Percentiles rank a stretch among this genome's conserved stretches.
Evolutionary conservation across 345 rosid species (phyloP).

Genomic region (Lumnitzera racemosa): DNA sequence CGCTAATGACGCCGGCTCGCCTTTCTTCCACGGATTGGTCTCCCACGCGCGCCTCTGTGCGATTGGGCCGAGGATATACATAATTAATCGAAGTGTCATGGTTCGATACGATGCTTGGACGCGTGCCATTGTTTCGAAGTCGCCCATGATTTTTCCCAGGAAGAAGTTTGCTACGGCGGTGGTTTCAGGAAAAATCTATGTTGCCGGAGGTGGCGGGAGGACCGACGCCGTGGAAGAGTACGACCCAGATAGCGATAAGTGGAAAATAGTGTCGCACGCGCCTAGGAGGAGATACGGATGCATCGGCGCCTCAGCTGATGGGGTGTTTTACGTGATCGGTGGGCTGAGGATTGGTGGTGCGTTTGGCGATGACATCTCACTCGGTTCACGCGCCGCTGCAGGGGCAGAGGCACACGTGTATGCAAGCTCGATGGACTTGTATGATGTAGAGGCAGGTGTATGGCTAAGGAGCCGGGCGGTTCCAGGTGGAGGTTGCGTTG

Average conservation of each 20-base stretch:
- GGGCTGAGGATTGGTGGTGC: constrained; percentile 63
- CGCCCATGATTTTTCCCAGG: constrained; percentile 48
- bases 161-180: constrained; percentile 75
- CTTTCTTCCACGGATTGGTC: constrained; percentile 18
- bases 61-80: constrained; percentile 59
- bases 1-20: constrained; percentile 11
- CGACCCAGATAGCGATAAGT: constrained; percentile 53
- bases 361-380: constrained; percentile 11
- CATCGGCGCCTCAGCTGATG: constrained; percentile 68
- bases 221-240: constrained; percentile 69
- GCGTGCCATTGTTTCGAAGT: constrained; percentile 25
- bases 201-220: constrained; percentile 47
- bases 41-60: constrained; percentile 53
- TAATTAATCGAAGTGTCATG: constrained; percentile 39
- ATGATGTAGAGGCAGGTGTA: constrained; percentile 49
- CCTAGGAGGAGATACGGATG: constrained; percentile 72
- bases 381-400: constrained; percentile 22
- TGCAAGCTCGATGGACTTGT: constrained; percentile 86
- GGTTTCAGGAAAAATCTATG: constrained; percentile 54
- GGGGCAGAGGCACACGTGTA: constrained; percentile 57
- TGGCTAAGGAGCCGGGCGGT: constrained; percentile 80
- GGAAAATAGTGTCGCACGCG: constrained; percentile 57
- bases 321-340: constrained; percentile 79
- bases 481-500: constrained; percentile 90
- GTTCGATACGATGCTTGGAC: constrained; percentile 67